phyloP scores from a whole-genome alignment of 768 basidiomycete genomes.

The Epithele typhae region DNA sequence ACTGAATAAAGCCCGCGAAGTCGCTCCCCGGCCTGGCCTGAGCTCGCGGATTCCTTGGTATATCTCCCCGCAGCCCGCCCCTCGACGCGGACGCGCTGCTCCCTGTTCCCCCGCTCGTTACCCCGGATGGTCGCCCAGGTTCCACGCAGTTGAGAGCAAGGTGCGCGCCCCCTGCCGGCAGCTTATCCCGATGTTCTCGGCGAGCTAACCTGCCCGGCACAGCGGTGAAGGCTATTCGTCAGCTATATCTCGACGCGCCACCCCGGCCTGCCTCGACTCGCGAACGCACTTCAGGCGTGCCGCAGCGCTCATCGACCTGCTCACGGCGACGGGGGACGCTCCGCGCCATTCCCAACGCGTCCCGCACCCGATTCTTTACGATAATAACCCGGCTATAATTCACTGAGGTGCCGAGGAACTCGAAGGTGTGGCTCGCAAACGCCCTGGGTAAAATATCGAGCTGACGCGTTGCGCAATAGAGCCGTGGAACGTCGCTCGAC shows the following conservation, averaged over 20 bases:
- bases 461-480: too few relatives aligned
- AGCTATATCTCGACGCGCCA: not conserved
- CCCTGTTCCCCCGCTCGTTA: constrained; percentile 2
- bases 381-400: too few relatives aligned
- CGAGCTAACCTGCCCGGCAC: not conserved
- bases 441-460: too few relatives aligned
- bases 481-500: too few relatives aligned
- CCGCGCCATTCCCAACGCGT: too few relatives aligned
- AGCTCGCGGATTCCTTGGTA: constrained; percentile 10
- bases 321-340: too few relatives aligned
- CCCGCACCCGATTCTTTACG: too few relatives aligned
- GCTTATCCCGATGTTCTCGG: not conserved
- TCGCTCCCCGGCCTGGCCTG: not conserved
- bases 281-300: too few relatives aligned
- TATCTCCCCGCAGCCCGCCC: constrained; percentile 1
- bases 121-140: constrained; percentile 6
- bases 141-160: constrained; percentile 2
- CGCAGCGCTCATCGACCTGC: too few relatives aligned
- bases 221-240: constrained; percentile 1
- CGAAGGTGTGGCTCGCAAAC: too few relatives aligned
- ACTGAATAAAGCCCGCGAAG: constrained; percentile 10
- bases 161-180: constrained; percentile 2
- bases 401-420: too few relatives aligned
- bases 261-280: too few relatives aligned
- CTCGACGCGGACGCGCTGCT: not conserved